Evolutionary conservation across 208 protist species (phyloP).

Genomic region (Leishmania arabica): DNA sequence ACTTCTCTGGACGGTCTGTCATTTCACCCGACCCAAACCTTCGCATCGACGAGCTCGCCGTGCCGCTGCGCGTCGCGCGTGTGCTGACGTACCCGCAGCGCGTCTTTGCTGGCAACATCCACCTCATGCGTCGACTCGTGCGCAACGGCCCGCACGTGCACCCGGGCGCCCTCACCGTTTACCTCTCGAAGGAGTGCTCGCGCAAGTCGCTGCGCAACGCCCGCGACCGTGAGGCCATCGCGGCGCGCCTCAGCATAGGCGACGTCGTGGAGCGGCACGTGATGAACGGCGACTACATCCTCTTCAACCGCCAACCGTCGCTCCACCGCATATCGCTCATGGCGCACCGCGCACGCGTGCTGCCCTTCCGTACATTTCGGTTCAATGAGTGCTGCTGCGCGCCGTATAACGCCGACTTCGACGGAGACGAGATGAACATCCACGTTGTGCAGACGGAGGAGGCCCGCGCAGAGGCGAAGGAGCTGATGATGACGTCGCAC

Average conservation of each 20-base stretch:
- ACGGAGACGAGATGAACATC: conserved; percentile 99
- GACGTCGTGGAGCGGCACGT: conserved; percentile 99
- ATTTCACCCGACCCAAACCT: conserved; percentile 99
- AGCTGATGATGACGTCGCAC: conserved; percentile 95
- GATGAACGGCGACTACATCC: conserved; percentile 97
- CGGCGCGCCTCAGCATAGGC: conserved; percentile 90
- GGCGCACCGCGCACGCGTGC: conserved; percentile 95
- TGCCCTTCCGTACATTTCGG: conserved; percentile 98
- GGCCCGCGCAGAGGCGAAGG: conserved; percentile 97
- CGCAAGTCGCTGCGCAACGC: conserved; percentile 79
- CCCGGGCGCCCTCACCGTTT: conserved; percentile 97
- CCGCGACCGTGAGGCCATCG: conserved; percentile 71
- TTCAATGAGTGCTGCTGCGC: conserved; percentile 99
- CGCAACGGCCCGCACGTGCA: conserved; percentile 96
- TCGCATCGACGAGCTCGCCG: conserved; percentile 96
- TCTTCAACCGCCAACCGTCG: conserved; percentile 99
- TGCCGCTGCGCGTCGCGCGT: conserved; percentile 97
- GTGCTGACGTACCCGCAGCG: conserved; percentile 98
- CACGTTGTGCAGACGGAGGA: conserved; percentile 99
- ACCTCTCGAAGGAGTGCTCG: conserved; percentile 73
- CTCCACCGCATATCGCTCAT: conserved; percentile 99
- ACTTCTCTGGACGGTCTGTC: conserved; percentile 99
- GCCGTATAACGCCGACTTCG: conserved; percentile 99
- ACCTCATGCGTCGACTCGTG: conserved; percentile 92
- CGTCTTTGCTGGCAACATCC: conserved; percentile 95